Evolutionary conservation across 352 stramenopile genomes (phyloP), one percentile per base, ranked within the genome.

Genomic region (Pythium grandisporangium): DNA sequence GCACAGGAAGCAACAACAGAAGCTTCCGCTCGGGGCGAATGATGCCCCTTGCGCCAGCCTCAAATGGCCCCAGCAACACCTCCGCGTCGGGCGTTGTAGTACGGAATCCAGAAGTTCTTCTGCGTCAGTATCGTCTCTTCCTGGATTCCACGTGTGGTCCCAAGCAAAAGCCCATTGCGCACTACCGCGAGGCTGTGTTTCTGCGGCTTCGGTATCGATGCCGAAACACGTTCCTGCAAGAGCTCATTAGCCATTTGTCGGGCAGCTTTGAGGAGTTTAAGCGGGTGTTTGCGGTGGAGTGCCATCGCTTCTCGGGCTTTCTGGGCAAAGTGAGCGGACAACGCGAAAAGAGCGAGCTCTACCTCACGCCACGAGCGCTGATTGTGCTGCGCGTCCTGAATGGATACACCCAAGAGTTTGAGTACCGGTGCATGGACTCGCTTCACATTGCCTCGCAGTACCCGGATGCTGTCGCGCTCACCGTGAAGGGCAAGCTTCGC

Each of bases 211-310:
- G 77, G 1, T 91, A 83, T 37, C 67, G 77, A 37, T 85, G 77
- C 35, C 71, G 75, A 12, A 91, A 83, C 30, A 56, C 68, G 20
- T 91, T 91, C 32, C 53, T 91, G 37, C 77, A 91, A 60, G 77
- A 91, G 40, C 50, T 91, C 2, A 85, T 91, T 70, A 88, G 70
- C 41, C 74, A 88, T 49, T 66, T 88, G 33, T 52, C 67, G 17
- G 74, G 74, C 8, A 85, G 64, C 41, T 81, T 91, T 45, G 74
- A 91, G 2, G 74, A 88, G 24, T 82, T 87, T 26, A 82, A 84
- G 51, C 68, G 72, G 4, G 59, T 77, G 0, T 91, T 83, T 30
- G 61, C 43, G 20, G 68, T 88, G 20, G 68, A 87, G 17, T 85
- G 70, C 42, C 67, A 60, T 36, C 72, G 87, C 37, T 91, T 87